A percentile compares a stretch with the other conserved stretches of the same genome.
These are phyloP conservation scores for Yamadazyma olivae DNA, from an alignment of 805 yeast species.

Conservation along the genomic window DNA sequence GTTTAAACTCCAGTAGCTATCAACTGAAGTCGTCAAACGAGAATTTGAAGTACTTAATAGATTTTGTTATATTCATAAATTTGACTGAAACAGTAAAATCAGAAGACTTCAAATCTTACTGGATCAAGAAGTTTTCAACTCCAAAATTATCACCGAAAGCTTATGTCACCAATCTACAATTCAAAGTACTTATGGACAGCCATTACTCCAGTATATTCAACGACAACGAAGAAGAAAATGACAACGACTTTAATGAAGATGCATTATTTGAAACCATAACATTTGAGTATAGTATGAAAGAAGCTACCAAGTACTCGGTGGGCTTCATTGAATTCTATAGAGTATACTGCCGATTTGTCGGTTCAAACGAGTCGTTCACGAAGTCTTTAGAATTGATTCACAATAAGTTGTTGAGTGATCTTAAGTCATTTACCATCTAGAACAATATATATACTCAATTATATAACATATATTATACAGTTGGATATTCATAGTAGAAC, in stretches of 20 bases:
- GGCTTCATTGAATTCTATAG: conserved; percentile 10
- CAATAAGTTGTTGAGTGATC: conserved; percentile 10
- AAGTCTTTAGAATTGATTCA: conserved; percentile 9
- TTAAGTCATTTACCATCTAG: not conserved
- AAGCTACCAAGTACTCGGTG: conserved; percentile 1
- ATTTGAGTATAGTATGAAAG: conserved; percentile 9
- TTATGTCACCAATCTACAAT: conserved; percentile 6
- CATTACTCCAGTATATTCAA: conserved; percentile 27
- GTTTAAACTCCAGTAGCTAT: conserved; percentile 4
- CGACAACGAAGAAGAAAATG: conserved; percentile 13
- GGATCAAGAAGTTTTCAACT: conserved; percentile 17
- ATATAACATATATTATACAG: too few relatives aligned
- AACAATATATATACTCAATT: not conserved
- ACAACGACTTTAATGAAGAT: conserved; percentile 15
- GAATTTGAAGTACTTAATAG: conserved; percentile 21
- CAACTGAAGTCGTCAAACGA: conserved; percentile 20
- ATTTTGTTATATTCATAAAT: conserved; percentile 18
- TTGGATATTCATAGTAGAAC: too few relatives aligned
- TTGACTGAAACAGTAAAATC: conserved; percentile 16
- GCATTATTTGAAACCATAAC: conserved; percentile 13
- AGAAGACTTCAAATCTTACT: conserved; percentile 17
- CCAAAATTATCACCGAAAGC: not conserved
- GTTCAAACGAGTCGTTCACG: conserved; percentile 6
- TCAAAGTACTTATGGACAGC: conserved; percentile 18
- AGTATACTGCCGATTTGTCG: not conserved